phyloP scores from a whole-genome alignment of 1,139 yeast genomes.

The Blastobotrys raffinosifermentans region DNA sequence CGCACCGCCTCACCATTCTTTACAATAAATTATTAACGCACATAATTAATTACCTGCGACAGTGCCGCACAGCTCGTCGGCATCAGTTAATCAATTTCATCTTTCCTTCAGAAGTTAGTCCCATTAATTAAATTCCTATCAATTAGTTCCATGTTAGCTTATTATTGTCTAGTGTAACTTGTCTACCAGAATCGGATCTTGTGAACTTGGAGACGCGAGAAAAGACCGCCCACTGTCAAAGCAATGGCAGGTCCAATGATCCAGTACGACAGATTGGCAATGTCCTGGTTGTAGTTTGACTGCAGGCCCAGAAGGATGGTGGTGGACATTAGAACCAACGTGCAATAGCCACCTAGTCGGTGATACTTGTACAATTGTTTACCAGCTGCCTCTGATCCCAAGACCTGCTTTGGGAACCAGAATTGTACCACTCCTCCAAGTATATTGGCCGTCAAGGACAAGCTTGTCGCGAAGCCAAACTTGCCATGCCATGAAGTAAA shows the following conservation, averaged over 20 bases:
- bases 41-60: too few relatives aligned
- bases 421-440: slow-evolving; percentile 24
- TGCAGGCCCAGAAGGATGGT: slow-evolving; percentile 25
- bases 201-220: slow-evolving; percentile 12
- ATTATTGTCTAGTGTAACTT: slow-evolving; percentile 2
- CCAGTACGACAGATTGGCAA: slow-evolving; percentile 19
- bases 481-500: slow-evolving; percentile 28
- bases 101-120: too few relatives aligned
- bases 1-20: too few relatives aligned
- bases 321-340: slow-evolving; percentile 16
- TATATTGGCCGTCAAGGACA: slow-evolving; percentile 16
- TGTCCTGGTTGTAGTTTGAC: slow-evolving; percentile 24
- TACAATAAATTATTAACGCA: too few relatives aligned
- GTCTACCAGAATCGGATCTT: slow-evolving; percentile 13
- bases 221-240: slow-evolving; percentile 15
- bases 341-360: slow-evolving; percentile 27
- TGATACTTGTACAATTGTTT: slow-evolving; percentile 30
- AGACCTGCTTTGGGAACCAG: slow-evolving; percentile 24
- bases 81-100: too few relatives aligned
- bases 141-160: too few relatives aligned
- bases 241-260: slow-evolving; percentile 17
- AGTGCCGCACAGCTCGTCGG: too few relatives aligned
- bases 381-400: slow-evolving; percentile 26
- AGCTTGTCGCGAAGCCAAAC: slow-evolving; percentile 25
- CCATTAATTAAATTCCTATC: too few relatives aligned